Percentiles rank a stretch among this genome's conserved stretches.
These are phyloP conservation scores for Trichoderma atrobrunneum DNA, from an alignment of 2,329 filamentous ascomycete species.

Conservation along the genomic window DNA sequence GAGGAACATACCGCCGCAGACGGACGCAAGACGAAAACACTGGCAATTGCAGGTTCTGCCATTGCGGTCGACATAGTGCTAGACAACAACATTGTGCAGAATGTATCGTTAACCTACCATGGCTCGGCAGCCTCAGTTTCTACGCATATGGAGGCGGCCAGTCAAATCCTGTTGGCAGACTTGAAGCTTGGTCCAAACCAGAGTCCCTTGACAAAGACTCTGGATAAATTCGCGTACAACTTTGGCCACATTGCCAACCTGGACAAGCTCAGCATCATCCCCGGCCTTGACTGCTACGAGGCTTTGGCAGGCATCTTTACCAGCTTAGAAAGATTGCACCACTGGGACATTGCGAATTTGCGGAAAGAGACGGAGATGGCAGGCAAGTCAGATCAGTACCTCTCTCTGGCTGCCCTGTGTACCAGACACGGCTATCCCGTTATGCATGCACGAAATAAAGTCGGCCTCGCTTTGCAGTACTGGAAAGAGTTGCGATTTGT, in stretches of 20 bases:
- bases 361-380: slow-evolving; percentile 46
- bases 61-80: slow-evolving; percentile 61
- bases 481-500: slow-evolving; percentile 65
- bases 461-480: slow-evolving; percentile 73
- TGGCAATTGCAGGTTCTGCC: slow-evolving; percentile 61
- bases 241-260: slow-evolving; percentile 66
- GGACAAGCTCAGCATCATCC: slow-evolving; percentile 68
- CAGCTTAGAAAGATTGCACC: slow-evolving; percentile 66
- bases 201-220: slow-evolving; percentile 64
- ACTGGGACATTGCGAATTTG: slow-evolving; percentile 64
- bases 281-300: slow-evolving; percentile 72
- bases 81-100: slow-evolving; percentile 59
- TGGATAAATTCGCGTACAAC: slow-evolving; percentile 69
- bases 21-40: slow-evolving; percentile 49
- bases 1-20: slow-evolving; percentile 50
- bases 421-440: slow-evolving; percentile 66
- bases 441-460: slow-evolving; percentile 64
- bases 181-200: slow-evolving; percentile 58
- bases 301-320: slow-evolving; percentile 71
- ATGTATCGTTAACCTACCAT: slow-evolving; percentile 61
- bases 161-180: slow-evolving; percentile 63
- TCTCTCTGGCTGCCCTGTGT: slow-evolving; percentile 62
- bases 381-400: slow-evolving; percentile 46
- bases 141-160: slow-evolving; percentile 59
- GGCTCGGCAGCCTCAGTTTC: slow-evolving; percentile 57